phyloP scores from a whole-genome alignment of 257 asterid genomes.

The Handroanthus guayacan region DNA sequence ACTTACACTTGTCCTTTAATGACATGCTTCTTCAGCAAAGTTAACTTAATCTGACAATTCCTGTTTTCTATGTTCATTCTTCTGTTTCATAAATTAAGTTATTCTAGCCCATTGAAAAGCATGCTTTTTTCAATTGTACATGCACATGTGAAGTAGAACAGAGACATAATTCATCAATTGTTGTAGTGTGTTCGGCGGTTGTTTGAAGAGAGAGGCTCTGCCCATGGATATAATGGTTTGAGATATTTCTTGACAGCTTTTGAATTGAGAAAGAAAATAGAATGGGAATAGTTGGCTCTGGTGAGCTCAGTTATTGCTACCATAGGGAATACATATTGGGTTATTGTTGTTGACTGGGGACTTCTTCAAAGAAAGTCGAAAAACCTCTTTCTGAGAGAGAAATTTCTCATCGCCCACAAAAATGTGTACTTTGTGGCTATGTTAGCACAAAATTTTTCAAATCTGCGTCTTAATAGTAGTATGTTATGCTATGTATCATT shows the following conservation, averaged over 20 bases:
- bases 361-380: constrained; percentile 70
- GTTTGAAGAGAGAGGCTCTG: constrained; percentile 65
- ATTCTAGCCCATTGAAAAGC: neutral
- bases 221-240: constrained; percentile 66
- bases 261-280: constrained; percentile 52
- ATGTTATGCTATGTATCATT: neutral
- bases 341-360: constrained; percentile 86
- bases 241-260: constrained; percentile 79
- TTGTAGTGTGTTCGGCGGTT: constrained; percentile 80
- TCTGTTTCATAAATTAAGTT: neutral
- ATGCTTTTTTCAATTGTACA: neutral
- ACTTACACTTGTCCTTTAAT: neutral
- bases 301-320: constrained; percentile 69
- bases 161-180: constrained; percentile 17
- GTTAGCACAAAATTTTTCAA: constrained; percentile 44
- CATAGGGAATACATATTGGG: constrained; percentile 77
- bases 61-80: neutral
- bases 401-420: constrained; percentile 58
- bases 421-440: constrained; percentile 70
- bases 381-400: constrained; percentile 69
- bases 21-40: neutral
- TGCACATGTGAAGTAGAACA: constrained; percentile 28
- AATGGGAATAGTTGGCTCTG: constrained; percentile 70
- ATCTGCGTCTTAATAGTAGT: neutral
- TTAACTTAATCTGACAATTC: neutral